Conservation (phyloP, 2,329 filamentous ascomycete species). For the Curvularia lunata region DNA sequence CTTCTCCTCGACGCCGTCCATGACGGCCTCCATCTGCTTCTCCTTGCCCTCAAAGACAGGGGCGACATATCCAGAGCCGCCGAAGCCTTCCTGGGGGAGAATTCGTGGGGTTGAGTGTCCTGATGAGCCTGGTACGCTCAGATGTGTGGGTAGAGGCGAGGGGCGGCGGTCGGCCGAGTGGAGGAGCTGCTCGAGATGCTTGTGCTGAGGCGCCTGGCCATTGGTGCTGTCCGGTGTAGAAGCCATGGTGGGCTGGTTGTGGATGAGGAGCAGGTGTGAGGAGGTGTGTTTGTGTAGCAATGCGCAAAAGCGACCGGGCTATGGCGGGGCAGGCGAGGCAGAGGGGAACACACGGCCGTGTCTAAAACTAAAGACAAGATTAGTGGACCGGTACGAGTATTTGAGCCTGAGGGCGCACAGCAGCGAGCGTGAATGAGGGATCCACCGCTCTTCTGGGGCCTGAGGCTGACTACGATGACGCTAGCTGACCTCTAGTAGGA, state of each 20-base stretch:
- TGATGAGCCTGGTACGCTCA: constrained; percentile 69
- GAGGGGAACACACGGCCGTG: constrained; percentile 11
- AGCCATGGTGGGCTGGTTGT: constrained; percentile 35
- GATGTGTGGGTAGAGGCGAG: constrained; percentile 86
- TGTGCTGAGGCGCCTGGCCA: constrained; percentile 54
- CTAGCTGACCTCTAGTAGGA: not conserved
- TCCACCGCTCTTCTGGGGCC: constrained; percentile 13
- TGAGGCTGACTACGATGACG: constrained; percentile 4
- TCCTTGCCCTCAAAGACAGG: constrained; percentile 92
- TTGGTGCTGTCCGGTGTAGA: constrained; percentile 40
- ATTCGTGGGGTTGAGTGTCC: constrained; percentile 66
- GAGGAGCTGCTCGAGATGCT: constrained; percentile 63
- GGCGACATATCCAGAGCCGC: constrained; percentile 86
- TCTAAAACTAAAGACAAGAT: constrained; percentile 9
- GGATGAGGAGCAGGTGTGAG: constrained; percentile 18
- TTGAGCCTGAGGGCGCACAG: constrained; percentile 2
- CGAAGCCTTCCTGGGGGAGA: constrained; percentile 80
- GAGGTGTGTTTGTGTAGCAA: constrained; percentile 14
- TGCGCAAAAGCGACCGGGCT: constrained; percentile 10
- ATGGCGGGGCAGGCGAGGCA: constrained; percentile 13
- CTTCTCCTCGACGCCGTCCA: constrained; percentile 76
- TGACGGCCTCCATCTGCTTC: constrained; percentile 86
- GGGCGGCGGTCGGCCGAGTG: constrained; percentile 68
- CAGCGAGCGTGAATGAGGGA: constrained; percentile 2
- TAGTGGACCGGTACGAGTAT: constrained; percentile 11